These are phyloP conservation scores for Fusarium abutilonis DNA, from an alignment of 2,329 filamentous ascomycete species.

Conservation along the genomic window DNA sequence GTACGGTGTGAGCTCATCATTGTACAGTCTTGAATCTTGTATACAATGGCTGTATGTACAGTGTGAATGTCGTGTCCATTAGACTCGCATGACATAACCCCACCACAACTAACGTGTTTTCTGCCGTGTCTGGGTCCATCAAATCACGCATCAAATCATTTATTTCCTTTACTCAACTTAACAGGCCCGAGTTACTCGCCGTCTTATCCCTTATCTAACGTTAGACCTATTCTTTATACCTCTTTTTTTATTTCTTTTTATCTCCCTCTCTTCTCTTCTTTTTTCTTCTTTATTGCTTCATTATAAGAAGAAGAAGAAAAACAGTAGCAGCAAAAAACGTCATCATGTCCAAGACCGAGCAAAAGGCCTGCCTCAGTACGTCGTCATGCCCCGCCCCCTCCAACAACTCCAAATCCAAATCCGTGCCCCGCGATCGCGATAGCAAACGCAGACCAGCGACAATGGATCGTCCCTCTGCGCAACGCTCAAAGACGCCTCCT, in stretches of 20 bases:
- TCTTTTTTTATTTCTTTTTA: slow-evolving; percentile 12
- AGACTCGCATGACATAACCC: slow-evolving; percentile 43
- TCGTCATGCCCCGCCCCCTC: slow-evolving; percentile 47
- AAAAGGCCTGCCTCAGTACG: slow-evolving; percentile 71
- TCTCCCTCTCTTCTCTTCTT: slow-evolving; percentile 11
- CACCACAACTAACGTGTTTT: slow-evolving; percentile 44
- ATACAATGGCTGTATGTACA: neutral
- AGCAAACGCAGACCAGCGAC: slow-evolving; percentile 5
- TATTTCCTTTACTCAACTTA: slow-evolving; percentile 38
- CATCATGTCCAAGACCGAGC: slow-evolving; percentile 64
- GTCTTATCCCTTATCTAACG: slow-evolving; percentile 35
- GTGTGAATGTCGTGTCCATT: slow-evolving; percentile 21
- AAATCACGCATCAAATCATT: slow-evolving; percentile 47
- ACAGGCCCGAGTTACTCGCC: slow-evolving; percentile 31
- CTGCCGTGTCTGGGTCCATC: slow-evolving; percentile 36
- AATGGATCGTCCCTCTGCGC: slow-evolving; percentile 29
- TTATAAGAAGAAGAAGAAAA: slow-evolving; percentile 8
- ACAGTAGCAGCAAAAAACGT: slow-evolving; percentile 20
- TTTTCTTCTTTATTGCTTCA: slow-evolving; percentile 33
- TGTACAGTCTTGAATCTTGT: slow-evolving; percentile 8
- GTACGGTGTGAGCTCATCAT: slow-evolving; percentile 13
- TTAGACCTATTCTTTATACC: slow-evolving; percentile 2
- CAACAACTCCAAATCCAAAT: slow-evolving; percentile 37
- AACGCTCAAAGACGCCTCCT: slow-evolving; percentile 38
- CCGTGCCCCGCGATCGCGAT: slow-evolving; percentile 37